These are phyloP conservation scores for Penicilliopsis zonata DNA, from an alignment of 495 filamentous ascomycete genomes.

Conservation along the genomic window DNA sequence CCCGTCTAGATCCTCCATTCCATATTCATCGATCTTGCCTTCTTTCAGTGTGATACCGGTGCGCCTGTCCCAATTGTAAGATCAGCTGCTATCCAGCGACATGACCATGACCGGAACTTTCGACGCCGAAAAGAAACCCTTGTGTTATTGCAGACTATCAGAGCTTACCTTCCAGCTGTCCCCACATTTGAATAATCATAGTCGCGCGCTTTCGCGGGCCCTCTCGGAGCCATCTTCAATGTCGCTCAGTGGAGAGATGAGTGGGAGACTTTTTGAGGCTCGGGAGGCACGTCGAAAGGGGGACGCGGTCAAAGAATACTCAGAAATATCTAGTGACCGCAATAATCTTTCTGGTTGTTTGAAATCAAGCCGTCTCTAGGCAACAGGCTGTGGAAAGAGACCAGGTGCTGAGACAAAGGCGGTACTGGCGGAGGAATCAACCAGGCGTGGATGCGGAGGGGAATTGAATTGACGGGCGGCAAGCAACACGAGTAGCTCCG, in stretches of 20 bases:
- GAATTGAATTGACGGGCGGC: slow-evolving; percentile 21
- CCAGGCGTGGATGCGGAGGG: slow-evolving; percentile 12
- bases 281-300: slow-evolving; percentile 4
- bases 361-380: too few relatives aligned
- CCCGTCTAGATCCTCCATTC: slow-evolving; percentile 72
- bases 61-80: slow-evolving; percentile 35
- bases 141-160: not conserved
- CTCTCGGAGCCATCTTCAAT: slow-evolving; percentile 32
- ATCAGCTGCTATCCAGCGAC: slow-evolving; percentile 2
- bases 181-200: slow-evolving; percentile 54
- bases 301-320: not conserved
- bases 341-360: too few relatives aligned
- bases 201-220: slow-evolving; percentile 38
- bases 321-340: not conserved
- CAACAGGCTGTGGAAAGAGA: too few relatives aligned
- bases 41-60: slow-evolving; percentile 78
- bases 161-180: slow-evolving; percentile 47
- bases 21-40: slow-evolving; percentile 78
- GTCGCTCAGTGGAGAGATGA: not conserved
- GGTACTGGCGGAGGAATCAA: too few relatives aligned
- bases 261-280: not conserved
- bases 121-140: not conserved
- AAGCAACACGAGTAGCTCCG: slow-evolving; percentile 17
- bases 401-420: too few relatives aligned
- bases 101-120: too few relatives aligned